Conservation (phyloP, 441 rosid species). For the Populus trichocarpa region DNA sequence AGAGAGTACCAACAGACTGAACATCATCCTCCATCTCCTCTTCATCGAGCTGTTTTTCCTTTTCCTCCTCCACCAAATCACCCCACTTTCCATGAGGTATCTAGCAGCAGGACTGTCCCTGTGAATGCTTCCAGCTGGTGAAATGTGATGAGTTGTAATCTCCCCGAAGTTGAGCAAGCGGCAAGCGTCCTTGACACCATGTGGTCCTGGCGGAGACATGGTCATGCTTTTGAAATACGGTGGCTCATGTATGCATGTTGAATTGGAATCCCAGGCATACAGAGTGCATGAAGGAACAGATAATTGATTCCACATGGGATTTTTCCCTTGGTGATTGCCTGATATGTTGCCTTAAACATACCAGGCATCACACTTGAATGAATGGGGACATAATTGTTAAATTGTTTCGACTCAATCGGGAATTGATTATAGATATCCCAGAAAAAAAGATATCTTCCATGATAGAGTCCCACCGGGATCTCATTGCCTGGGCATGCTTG, state of each 20-base stretch:
- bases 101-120: too few species aligned
- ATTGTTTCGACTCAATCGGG: too few species aligned
- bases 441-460: too few species aligned
- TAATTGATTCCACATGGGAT: conserved; percentile 75
- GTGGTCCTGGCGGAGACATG: conserved; percentile 63
- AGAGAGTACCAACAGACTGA: too few species aligned
- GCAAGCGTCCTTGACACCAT: conserved; percentile 80
- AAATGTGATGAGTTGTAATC: conserved; percentile 69
- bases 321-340: conserved; percentile 58
- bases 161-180: conserved; percentile 88
- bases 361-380: conserved; percentile 83
- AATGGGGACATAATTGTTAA: too few species aligned
- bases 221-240: conserved; percentile 80
- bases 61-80: too few species aligned
- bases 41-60: too few species aligned
- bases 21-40: too few species aligned
- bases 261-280: conserved; percentile 75
- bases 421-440: too few species aligned
- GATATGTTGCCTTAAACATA: conserved; percentile 90
- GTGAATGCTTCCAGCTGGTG: too few species aligned
- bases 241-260: conserved; percentile 33
- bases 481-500: too few species aligned
- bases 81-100: conserved; percentile 1
- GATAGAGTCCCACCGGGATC: too few species aligned
- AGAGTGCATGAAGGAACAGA: conserved; percentile 18